Evolutionary conservation across 306 rosid genomes (phyloP).

Genomic region (Lithocarpus polystachyus): DNA sequence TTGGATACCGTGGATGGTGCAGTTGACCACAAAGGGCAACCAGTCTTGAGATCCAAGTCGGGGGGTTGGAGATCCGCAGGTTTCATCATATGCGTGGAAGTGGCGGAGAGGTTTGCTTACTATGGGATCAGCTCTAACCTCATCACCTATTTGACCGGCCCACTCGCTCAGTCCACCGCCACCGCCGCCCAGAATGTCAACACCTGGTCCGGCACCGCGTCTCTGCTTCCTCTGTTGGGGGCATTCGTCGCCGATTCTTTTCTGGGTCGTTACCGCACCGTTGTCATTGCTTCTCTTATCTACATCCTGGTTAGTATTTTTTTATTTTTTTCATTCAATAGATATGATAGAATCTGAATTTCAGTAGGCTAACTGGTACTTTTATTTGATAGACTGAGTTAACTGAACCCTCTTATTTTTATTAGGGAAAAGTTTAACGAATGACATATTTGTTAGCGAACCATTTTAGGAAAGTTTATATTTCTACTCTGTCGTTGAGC

Average conservation of each 20-base stretch:
- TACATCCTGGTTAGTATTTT: conserved; percentile 35
- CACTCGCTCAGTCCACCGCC: conserved; percentile 47
- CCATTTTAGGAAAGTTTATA: too few relatives aligned
- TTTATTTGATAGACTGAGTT: too few relatives aligned
- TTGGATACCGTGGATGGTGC: conserved; percentile 28
- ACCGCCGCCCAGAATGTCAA: conserved; percentile 50
- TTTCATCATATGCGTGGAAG: conserved; percentile 45
- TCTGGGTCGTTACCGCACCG: conserved; percentile 58
- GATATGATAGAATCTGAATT: too few relatives aligned
- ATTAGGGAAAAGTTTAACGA: too few relatives aligned
- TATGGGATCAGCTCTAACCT: conserved; percentile 46
- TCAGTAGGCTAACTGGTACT: too few relatives aligned
- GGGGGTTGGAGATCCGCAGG: conserved; percentile 50
- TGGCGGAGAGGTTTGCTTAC: conserved; percentile 53
- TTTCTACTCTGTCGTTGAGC: too few relatives aligned
- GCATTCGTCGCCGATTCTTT: conserved; percentile 54
- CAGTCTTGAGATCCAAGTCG: conserved; percentile 25
- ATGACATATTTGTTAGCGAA: too few relatives aligned
- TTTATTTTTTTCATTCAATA: neutral
- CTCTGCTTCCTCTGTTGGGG: conserved; percentile 48
- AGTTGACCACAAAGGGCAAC: conserved; percentile 35
- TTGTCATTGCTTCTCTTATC: conserved; percentile 39
- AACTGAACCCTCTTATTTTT: too few relatives aligned
- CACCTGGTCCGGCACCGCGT: conserved; percentile 50
- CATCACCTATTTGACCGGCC: conserved; percentile 46